Evolutionary conservation across 495 filamentous ascomycete species (phyloP), one percentile per base, ranked within the genome.

Genomic region (Hypoxylon cercidicola): DNA sequence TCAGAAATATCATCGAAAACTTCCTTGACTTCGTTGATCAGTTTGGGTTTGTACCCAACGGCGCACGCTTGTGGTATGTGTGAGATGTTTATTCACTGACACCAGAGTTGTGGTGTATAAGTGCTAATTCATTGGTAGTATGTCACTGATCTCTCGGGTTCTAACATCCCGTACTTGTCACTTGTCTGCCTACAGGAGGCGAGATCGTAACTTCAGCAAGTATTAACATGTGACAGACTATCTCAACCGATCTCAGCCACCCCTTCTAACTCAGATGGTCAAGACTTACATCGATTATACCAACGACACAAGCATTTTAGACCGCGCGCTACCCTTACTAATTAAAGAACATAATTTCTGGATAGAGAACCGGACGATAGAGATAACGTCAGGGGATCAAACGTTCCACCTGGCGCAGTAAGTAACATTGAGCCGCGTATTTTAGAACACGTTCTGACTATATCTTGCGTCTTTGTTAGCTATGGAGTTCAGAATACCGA

Each of bases 1-100:
- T 34, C n/a, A 74, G 71, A 49, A 80, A 83, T 69, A 83, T 77
- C 39, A 81, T 83, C 28, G 79, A 82, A 66, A 83, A 83, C 60
- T 83, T 82, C 55, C 67, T 82, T 10, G 81, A 83, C 44, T 75
- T 82, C 21, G 75, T 83, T 7, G 81, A 83, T 1, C 68, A 72
- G n/a, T 76, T 81, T 47, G 81, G 81, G 35, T 83, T 83, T 56
- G 74, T 83, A 10, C 81, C 81, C 46, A 83, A 83, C 20, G 81
- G 81, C 13, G 79, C 79, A 46, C 71, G 81, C 15, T 28, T 80
- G 34, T 83, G 65, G 65, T 68, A 63, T 19, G 64, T 40, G 3
- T 13, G 12, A 52, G 3, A 19, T 11, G 1, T 23, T 39, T 44
- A 25, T 28, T 55, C 34, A 30, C 45, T 18, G 1, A 2, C 19